Evolutionary conservation across 2,329 filamentous ascomycete genomes (phyloP).

Genomic region (Esteya vermicola): DNA sequence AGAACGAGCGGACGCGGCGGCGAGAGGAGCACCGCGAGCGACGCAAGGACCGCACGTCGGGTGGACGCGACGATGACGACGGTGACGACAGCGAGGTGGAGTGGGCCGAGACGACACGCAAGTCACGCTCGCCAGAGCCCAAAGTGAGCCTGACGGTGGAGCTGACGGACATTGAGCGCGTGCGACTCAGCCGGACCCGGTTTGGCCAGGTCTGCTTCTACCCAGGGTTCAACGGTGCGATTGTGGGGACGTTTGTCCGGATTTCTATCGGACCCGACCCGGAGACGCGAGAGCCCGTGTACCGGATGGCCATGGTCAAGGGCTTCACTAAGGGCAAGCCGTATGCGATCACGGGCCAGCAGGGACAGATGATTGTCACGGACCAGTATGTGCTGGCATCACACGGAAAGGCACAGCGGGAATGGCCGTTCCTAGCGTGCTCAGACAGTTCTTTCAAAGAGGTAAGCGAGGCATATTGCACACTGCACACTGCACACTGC

Average conservation of each 20-base stretch:
- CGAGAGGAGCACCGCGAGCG: slow-evolving; percentile 50
- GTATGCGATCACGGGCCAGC: slow-evolving; percentile 64
- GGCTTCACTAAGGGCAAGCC: slow-evolving; percentile 65
- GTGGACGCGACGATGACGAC: slow-evolving; percentile 32
- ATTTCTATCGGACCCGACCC: slow-evolving; percentile 70
- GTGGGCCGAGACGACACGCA: slow-evolving; percentile 45
- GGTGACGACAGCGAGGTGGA: slow-evolving; percentile 69
- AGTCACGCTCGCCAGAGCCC: slow-evolving; percentile 36
- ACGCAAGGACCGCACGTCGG: slow-evolving; percentile 29
- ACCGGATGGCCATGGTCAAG: slow-evolving; percentile 82
- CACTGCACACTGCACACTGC: too few species aligned
- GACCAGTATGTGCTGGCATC: slow-evolving; percentile 73
- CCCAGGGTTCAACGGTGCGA: slow-evolving; percentile 70
- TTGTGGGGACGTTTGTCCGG: slow-evolving; percentile 73
- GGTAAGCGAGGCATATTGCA: slow-evolving; percentile 35
- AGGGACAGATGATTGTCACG: slow-evolving; percentile 65
- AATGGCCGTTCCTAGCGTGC: slow-evolving; percentile 82
- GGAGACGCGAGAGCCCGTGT: slow-evolving; percentile 58
- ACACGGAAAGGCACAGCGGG: slow-evolving; percentile 69
- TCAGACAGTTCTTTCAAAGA: slow-evolving; percentile 80
- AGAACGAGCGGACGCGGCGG: slow-evolving; percentile 48
- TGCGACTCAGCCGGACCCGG: slow-evolving; percentile 69
- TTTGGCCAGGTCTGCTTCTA: slow-evolving; percentile 91
- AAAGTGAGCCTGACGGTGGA: slow-evolving; percentile 58
- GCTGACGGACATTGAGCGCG: slow-evolving; percentile 69